Percentiles rank a stretch among this genome's conserved stretches.
Conservation (phyloP, 164 flowering plant species). For the Kalanchoe fedtschenkoi region DNA sequence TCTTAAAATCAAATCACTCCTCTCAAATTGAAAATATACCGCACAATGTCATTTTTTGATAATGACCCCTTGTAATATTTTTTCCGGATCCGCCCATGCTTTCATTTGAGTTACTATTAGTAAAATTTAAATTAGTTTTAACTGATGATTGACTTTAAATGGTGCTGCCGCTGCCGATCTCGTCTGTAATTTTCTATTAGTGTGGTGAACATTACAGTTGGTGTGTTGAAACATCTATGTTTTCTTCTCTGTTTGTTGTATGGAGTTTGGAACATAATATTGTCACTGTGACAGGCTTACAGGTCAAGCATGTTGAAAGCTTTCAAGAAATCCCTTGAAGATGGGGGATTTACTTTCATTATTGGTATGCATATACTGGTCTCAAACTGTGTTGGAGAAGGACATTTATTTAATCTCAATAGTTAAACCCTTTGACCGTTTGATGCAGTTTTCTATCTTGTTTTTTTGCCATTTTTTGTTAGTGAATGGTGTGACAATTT, state of each 20-base stretch:
- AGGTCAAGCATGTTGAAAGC: constrained; percentile 97
- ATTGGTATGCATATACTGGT: constrained; percentile 55
- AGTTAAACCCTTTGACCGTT: neutral
- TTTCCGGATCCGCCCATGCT: too few species aligned
- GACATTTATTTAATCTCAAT: neutral
- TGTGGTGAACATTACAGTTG: neutral
- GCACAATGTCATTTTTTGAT: too few species aligned
- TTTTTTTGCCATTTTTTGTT: neutral
- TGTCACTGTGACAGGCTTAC: constrained; percentile 50
- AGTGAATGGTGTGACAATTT: neutral
- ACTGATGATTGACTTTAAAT: neutral
- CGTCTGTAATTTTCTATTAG: neutral
- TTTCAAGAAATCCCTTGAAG: constrained; percentile 91
- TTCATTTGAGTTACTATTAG: neutral
- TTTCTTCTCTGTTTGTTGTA: neutral
- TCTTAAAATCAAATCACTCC: too few species aligned
- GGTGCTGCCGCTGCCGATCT: neutral
- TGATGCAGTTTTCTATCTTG: neutral
- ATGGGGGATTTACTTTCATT: constrained; percentile 65
- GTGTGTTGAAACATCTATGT: neutral
- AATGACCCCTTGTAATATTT: too few species aligned
- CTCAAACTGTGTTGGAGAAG: neutral
- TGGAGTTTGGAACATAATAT: neutral
- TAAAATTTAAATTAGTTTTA: neutral
- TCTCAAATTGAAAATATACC: too few species aligned